phyloP scores from a whole-genome alignment of 306 rosid species.

The Cicer pinnatifidum region DNA sequence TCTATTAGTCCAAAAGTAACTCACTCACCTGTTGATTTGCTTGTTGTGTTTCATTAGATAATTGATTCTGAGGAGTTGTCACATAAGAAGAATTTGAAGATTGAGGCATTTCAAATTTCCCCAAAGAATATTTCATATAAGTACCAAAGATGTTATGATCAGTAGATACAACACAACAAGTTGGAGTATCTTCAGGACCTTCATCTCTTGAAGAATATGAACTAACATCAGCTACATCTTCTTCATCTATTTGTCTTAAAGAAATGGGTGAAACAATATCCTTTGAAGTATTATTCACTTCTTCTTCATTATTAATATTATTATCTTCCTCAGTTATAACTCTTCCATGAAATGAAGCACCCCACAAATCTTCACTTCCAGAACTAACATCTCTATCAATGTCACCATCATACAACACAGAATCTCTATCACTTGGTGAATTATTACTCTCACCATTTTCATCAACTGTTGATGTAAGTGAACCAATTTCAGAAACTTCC shows the following conservation, averaged over 20 bases:
- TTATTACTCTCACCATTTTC: conserved; percentile 57
- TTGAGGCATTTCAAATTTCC: conserved; percentile 41
- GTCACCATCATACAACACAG: conserved; percentile 62
- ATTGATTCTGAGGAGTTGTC: conserved; percentile 34
- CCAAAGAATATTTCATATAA: conserved; percentile 31
- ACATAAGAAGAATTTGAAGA: conserved; percentile 45
- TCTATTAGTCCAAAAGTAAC: neutral
- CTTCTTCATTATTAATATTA: neutral
- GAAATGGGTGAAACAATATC: conserved; percentile 30
- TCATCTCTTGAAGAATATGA: conserved; percentile 44
- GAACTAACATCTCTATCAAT: conserved; percentile 55
- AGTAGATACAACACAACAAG: conserved; percentile 24
- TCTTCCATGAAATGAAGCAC: conserved; percentile 44
- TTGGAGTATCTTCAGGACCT: conserved; percentile 39
- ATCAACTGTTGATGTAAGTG: conserved; percentile 62
- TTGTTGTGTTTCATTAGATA: conserved; percentile 37
- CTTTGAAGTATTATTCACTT: conserved; percentile 8
- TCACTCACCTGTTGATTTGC: conserved; percentile 57
- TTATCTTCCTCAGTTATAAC: conserved; percentile 31
- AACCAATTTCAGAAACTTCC: conserved; percentile 84
- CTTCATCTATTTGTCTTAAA: conserved; percentile 45
- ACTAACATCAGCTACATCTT: conserved; percentile 44
- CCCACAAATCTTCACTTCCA: conserved; percentile 59
- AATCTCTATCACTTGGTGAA: conserved; percentile 66
- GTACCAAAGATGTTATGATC: conserved; percentile 38